Evolutionary conservation across 495 filamentous ascomycete genomes (phyloP).

Genomic region (Trichoderma reesei): DNA sequence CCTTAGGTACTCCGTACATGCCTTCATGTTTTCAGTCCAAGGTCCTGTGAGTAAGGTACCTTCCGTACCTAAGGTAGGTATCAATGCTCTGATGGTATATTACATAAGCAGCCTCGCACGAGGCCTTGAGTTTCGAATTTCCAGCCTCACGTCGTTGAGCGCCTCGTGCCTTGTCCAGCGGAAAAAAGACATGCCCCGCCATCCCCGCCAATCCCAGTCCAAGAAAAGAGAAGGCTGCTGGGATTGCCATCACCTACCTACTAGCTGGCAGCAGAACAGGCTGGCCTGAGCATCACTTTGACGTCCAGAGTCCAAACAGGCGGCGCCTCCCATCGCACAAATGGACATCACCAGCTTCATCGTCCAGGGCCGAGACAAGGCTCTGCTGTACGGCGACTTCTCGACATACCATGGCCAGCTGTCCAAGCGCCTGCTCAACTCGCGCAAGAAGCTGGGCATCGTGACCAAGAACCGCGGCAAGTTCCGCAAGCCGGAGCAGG

Average conservation of each 20-base stretch:
- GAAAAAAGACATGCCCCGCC: background rate
- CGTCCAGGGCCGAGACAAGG: slow-evolving; percentile 64
- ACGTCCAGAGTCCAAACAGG: background rate
- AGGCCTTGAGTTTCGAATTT: background rate
- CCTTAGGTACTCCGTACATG: too few species aligned
- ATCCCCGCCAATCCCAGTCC: slow-evolving; percentile 7
- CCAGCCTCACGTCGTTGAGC: background rate
- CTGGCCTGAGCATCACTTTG: background rate
- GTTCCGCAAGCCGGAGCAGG: slow-evolving; percentile 58
- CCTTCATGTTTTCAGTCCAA: too few species aligned
- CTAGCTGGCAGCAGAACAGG: slow-evolving; percentile 1
- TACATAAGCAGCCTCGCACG: background rate
- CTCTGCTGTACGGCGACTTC: slow-evolving; percentile 80
- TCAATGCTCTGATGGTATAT: background rate
- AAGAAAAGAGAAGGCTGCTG: background rate
- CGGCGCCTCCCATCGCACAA: background rate
- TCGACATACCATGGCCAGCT: slow-evolving; percentile 72
- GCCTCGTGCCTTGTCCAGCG: background rate
- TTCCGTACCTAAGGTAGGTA: too few species aligned
- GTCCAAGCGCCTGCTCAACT: slow-evolving; percentile 69
- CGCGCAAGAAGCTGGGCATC: slow-evolving; percentile 75
- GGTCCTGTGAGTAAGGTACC: too few species aligned
- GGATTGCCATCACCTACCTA: background rate
- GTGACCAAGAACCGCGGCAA: slow-evolving; percentile 75
- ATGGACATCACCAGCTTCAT: slow-evolving; percentile 93